These are phyloP conservation scores for Peronospora belbahrii DNA, from an alignment of 352 stramenopile species.

Conservation along the genomic window DNA sequence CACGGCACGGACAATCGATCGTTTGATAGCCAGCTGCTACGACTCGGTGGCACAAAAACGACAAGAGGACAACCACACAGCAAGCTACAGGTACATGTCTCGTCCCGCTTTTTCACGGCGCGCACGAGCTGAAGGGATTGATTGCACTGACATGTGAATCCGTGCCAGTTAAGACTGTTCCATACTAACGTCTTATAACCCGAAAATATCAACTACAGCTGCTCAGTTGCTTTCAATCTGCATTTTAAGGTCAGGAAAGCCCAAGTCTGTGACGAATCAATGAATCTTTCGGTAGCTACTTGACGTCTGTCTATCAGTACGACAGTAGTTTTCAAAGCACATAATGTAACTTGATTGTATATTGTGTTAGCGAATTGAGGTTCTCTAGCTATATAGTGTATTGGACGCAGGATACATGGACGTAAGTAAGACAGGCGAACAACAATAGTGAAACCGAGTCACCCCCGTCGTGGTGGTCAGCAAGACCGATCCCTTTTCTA, in stretches of 20 bases:
- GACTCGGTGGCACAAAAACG: not conserved
- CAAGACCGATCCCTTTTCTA: conserved; percentile 9
- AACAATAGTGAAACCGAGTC: conserved; percentile 20
- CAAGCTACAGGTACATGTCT: conserved; percentile 1
- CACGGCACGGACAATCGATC: conserved; percentile 5
- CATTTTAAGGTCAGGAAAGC: conserved; percentile 13
- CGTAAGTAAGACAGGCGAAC: conserved; percentile 22
- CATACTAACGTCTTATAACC: not conserved
- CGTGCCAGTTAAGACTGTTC: conserved; percentile 8
- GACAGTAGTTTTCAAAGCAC: no score
- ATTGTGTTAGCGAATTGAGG: no score
- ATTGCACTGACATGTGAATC: not conserved
- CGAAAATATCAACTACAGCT: conserved; percentile 4
- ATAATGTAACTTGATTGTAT: no score
- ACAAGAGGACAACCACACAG: conserved; percentile 15
- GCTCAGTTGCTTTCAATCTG: conserved; percentile 8
- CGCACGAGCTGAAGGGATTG: not conserved
- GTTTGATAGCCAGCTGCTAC: not conserved
- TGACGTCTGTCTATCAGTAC: no score
- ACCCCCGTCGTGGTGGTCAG: conserved; percentile 1
- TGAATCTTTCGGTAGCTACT: no score
- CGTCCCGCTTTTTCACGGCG: conserved; percentile 14
- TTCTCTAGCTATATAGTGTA: not conserved
- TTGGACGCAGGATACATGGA: conserved; percentile 2
- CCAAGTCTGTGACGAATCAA: no score